Conservation (phyloP, 2,329 filamentous ascomycete genomes). For the Didymella arachidicola region DNA sequence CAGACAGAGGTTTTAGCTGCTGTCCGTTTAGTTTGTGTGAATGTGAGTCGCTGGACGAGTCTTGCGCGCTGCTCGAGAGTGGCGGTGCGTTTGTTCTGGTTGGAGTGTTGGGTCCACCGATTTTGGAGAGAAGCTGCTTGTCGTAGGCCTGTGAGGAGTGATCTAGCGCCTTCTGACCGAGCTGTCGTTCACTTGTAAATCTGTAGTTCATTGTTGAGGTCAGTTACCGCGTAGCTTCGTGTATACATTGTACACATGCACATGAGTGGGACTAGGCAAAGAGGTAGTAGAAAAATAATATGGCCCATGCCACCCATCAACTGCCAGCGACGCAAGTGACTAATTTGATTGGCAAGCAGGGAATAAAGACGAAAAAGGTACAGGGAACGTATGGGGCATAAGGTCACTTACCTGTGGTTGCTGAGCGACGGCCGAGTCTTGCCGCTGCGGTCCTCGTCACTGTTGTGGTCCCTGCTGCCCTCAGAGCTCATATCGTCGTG, state of each 20-base stretch:
- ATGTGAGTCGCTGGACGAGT: slow-evolving; percentile 47
- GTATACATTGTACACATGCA: slow-evolving; percentile 16
- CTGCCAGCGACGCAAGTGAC: slow-evolving; percentile 11
- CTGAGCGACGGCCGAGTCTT: slow-evolving; percentile 48
- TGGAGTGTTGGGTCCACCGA: slow-evolving; percentile 66
- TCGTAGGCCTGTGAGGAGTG: slow-evolving; percentile 69
- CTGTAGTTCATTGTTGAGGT: slow-evolving; percentile 47
- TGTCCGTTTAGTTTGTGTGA: slow-evolving; percentile 53
- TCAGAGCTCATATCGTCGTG: slow-evolving; percentile 49
- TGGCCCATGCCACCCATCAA: slow-evolving; percentile 7
- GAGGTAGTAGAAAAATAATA: slow-evolving; percentile 4
- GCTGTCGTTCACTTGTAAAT: slow-evolving; percentile 66
- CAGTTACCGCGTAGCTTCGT: slow-evolving; percentile 19
- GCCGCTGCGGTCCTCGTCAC: slow-evolving; percentile 49
- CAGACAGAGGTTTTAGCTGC: slow-evolving; percentile 53
- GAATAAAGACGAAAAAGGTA: slow-evolving; percentile 1
- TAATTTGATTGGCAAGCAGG: slow-evolving; percentile 16
- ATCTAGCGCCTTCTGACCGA: slow-evolving; percentile 65
- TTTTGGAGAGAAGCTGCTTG: slow-evolving; percentile 68
- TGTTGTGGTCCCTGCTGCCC: slow-evolving; percentile 42
- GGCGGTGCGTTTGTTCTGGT: slow-evolving; percentile 52
- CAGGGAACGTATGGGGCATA: slow-evolving; percentile 13
- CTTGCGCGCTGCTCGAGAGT: slow-evolving; percentile 46
- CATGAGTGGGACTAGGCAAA: slow-evolving; percentile 4
- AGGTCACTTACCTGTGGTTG: slow-evolving; percentile 53